These are phyloP conservation scores for Rhynchospora pubera DNA, from an alignment of 176 grass and related monocot genomes.

Conservation along the genomic window DNA sequence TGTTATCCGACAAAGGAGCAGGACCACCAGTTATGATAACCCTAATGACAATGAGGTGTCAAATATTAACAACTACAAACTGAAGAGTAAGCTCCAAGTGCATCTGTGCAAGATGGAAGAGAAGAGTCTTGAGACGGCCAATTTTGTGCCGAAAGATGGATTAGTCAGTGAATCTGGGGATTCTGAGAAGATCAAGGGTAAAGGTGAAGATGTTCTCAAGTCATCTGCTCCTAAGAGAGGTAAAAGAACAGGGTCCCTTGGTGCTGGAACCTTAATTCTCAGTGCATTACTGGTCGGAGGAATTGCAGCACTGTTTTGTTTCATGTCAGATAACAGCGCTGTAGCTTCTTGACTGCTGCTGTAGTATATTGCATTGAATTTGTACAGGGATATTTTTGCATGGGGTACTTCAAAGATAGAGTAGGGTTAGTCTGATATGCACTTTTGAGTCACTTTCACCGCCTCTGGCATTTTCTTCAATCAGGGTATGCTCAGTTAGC, in stretches of 20 bases:
- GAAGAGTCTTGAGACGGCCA: conserved; percentile 47
- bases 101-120: conserved; percentile 47
- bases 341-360: not conserved
- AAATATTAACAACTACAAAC: not conserved
- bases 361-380: not conserved
- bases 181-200: not conserved
- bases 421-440: not conserved
- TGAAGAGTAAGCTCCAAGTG: conserved; percentile 36
- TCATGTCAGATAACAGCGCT: not conserved
- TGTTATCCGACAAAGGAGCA: conserved; percentile 14
- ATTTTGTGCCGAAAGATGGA: conserved; percentile 18
- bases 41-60: conserved; percentile 10
- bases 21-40: not conserved
- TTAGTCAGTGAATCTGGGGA: not conserved
- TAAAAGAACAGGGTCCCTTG: not conserved
- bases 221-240: not conserved
- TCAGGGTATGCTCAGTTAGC: not conserved
- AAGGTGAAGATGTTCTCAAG: not conserved
- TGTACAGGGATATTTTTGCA: not conserved
- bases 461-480: not conserved
- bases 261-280: not conserved
- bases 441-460: not conserved
- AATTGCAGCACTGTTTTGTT: conserved; percentile 3
- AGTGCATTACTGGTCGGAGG: conserved; percentile 5
- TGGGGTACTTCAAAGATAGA: not conserved